Percentiles rank a stretch among this genome's conserved stretches.
phyloP scores from a whole-genome alignment of 2,329 filamentous ascomycete genomes.

The Lasiodiplodia citricola region DNA sequence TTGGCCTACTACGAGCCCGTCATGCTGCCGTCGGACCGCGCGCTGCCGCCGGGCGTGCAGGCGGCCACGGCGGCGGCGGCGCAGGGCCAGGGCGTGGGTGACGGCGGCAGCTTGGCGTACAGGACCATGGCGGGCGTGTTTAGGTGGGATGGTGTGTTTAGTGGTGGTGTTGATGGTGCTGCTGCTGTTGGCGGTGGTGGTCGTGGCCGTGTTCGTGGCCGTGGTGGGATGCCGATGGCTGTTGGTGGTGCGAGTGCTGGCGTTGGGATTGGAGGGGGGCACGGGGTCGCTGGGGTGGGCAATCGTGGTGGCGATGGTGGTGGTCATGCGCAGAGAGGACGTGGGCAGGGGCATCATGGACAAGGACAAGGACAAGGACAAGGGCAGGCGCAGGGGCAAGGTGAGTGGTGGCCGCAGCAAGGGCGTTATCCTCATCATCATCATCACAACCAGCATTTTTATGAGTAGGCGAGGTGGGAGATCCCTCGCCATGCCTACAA shows the following conservation, averaged over 20 bases:
- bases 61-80: not conserved
- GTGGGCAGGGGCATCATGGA: not conserved
- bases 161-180: not conserved
- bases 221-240: too few species aligned
- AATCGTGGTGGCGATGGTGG: not conserved
- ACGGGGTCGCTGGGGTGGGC: not conserved
- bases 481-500: not conserved
- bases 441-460: not conserved
- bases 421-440: not conserved
- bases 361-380: not conserved
- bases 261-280: not conserved
- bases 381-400: not conserved
- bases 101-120: not conserved
- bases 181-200: not conserved
- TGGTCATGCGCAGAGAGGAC: not conserved
- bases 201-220: too few species aligned
- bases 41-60: not conserved
- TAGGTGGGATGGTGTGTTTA: not conserved
- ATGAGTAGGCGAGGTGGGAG: slow-evolving; percentile 2
- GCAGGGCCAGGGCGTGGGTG: too few species aligned
- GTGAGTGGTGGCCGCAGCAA: not conserved
- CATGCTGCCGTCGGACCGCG: not conserved
- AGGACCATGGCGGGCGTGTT: not conserved
- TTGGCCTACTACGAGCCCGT: slow-evolving; percentile 13
- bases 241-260: not conserved